A percentile compares a stretch with the other conserved stretches of the same genome.
phyloP scores from a whole-genome alignment of 352 stramenopile species.

The Phytopythium aichiense region DNA sequence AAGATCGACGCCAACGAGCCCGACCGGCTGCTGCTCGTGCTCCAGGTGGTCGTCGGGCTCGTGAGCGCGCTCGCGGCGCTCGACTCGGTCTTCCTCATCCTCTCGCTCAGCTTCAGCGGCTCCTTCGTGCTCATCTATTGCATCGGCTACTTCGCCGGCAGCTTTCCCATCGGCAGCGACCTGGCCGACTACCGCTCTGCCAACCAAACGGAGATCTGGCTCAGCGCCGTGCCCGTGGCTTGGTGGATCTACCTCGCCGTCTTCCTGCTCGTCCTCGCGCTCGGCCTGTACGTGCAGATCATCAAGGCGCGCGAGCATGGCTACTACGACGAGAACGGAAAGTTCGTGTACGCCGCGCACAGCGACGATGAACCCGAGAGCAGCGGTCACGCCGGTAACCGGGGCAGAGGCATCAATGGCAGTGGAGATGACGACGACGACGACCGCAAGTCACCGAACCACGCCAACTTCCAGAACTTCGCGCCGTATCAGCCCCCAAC shows the following conservation, averaged over 20 bases:
- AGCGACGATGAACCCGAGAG: constrained; percentile 6
- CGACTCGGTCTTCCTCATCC: constrained; percentile 32
- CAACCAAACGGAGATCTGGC: constrained; percentile 16
- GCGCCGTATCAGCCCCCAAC: constrained; percentile 5
- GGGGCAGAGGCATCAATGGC: neutral
- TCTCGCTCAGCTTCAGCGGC: constrained; percentile 58
- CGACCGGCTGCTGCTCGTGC: constrained; percentile 20
- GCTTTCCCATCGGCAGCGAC: constrained; percentile 53
- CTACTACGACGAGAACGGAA: constrained; percentile 13
- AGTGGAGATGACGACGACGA: neutral
- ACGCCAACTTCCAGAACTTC: constrained; percentile 9
- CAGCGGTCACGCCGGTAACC: neutral
- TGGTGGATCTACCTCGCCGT: constrained; percentile 70
- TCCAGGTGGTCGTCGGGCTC: constrained; percentile 15
- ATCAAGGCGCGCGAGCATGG: constrained; percentile 23
- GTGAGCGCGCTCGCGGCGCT: constrained; percentile 16
- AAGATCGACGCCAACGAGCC: constrained; percentile 24
- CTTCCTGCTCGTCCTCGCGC: constrained; percentile 38
- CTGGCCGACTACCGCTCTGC: constrained; percentile 37
- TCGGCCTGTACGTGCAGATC: constrained; percentile 36
- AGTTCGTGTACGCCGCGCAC: constrained; percentile 10
- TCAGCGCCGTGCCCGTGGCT: constrained; percentile 34
- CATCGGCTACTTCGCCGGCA: constrained; percentile 68
- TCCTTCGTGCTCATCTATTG: constrained; percentile 41
- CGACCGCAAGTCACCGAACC: constrained; percentile 7